Evolutionary conservation across 371 early-diverging fungal species (phyloP).

Genomic region (Mortierella sp.): DNA sequence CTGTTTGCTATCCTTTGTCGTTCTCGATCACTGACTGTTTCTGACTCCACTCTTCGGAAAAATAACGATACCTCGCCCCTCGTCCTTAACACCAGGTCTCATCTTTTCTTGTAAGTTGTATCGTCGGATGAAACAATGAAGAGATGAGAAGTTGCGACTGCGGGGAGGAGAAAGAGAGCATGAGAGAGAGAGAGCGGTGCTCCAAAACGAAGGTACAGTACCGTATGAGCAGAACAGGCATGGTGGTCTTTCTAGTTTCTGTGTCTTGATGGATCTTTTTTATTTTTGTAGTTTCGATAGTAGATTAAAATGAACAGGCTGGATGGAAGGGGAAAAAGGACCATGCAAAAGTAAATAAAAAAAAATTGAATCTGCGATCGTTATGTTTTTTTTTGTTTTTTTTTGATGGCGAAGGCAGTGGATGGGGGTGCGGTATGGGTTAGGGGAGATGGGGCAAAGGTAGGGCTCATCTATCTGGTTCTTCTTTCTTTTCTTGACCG

Average conservation of each 20-base stretch:
- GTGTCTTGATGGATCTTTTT: neutral
- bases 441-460: neutral
- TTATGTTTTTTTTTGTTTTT: neutral
- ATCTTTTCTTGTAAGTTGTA: neutral
- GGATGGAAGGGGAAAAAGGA: neutral
- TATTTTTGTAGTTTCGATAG: constrained; percentile 1
- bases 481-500: neutral
- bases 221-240: neutral
- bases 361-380: constrained; percentile 6
- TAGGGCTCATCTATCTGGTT: no score
- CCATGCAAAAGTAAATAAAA: neutral
- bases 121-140: neutral
- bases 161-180: neutral
- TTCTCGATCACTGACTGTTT: neutral
- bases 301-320: neutral
- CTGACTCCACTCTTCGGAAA: neutral
- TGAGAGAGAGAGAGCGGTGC: neutral
- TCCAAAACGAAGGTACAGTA: neutral
- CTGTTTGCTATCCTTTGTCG: neutral
- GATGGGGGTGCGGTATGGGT: neutral
- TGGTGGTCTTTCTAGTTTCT: neutral
- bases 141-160: neutral
- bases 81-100: neutral
- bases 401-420: no score
- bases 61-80: neutral